phyloP scores from a whole-genome alignment of 2,329 filamentous ascomycete genomes.

The Aspergillus ruber region DNA sequence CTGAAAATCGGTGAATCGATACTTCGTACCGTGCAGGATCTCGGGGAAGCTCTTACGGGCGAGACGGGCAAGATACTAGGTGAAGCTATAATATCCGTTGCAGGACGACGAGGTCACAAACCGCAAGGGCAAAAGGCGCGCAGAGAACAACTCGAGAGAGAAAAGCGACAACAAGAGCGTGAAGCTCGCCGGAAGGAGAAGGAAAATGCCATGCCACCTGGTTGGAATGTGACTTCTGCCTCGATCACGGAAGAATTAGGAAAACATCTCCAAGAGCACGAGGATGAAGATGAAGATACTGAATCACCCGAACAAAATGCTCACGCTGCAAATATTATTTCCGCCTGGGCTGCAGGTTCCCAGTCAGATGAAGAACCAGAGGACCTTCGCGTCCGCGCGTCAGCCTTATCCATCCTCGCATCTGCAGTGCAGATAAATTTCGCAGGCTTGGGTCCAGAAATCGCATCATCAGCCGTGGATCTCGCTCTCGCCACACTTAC shows the following conservation, averaged over 20 bases:
- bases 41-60: conserved; percentile 32
- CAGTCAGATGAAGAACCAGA: conserved; percentile 34
- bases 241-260: conserved; percentile 3
- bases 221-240: conserved; percentile 23
- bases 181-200: conserved; percentile 19
- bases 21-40: conserved; percentile 35
- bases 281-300: conserved; percentile 25
- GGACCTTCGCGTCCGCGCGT: conserved; percentile 38
- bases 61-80: conserved; percentile 33
- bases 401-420: conserved; percentile 38
- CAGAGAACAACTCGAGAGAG: conserved; percentile 20
- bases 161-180: conserved; percentile 20
- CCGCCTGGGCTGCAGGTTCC: conserved; percentile 37
- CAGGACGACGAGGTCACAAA: conserved; percentile 33
- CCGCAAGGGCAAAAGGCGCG: conserved; percentile 27
- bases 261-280: conserved; percentile 6
- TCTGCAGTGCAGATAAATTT: conserved; percentile 37
- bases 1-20: conserved; percentile 38
- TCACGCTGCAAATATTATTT: conserved; percentile 30
- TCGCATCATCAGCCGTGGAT: conserved; percentile 33
- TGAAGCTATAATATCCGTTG: conserved; percentile 34
- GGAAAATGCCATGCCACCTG: conserved; percentile 19
- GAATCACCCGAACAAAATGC: conserved; percentile 30
- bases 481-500: conserved; percentile 34
- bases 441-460: conserved; percentile 28